A percentile compares a stretch with the other conserved stretches of the same genome.
Evolutionary conservation across 106 monocot species (phyloP).

Genomic region (Platanthera zijinensis): DNA sequence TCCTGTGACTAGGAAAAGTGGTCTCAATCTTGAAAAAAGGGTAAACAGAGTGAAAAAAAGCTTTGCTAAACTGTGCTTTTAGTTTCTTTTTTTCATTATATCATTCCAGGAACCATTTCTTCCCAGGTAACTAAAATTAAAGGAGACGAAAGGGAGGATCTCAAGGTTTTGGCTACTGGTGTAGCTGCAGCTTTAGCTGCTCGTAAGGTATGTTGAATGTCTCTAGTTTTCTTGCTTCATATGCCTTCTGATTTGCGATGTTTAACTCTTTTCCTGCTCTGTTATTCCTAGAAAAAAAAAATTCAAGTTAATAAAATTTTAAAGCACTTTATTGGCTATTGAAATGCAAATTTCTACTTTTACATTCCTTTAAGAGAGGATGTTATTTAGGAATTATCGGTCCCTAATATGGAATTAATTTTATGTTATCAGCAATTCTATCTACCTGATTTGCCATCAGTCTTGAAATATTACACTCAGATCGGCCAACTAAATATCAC

Average conservation of each 20-base stretch:
- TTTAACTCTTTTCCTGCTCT: neutral
- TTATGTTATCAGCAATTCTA: neutral
- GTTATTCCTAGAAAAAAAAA: neutral
- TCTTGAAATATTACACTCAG: neutral
- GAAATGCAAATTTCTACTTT: neutral
- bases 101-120: neutral
- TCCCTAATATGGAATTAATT: neutral
- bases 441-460: neutral
- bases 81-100: neutral
- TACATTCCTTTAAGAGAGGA: neutral
- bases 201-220: conserved; percentile 62
- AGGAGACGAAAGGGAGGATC: conserved; percentile 88
- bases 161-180: conserved; percentile 94
- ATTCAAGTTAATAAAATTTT: neutral
- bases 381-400: neutral
- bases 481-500: too few relatives aligned
- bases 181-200: conserved; percentile 93
- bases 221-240: neutral
- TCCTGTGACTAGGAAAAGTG: conserved; percentile 84
- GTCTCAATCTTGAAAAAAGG: conserved; percentile 87
- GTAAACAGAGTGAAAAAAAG: conserved; percentile 24
- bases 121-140: conserved; percentile 85
- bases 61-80: neutral
- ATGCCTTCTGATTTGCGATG: neutral
- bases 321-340: neutral